Conservation (phyloP, 495 filamentous ascomycete genomes). For the Aspergillus nidulans region DNA sequence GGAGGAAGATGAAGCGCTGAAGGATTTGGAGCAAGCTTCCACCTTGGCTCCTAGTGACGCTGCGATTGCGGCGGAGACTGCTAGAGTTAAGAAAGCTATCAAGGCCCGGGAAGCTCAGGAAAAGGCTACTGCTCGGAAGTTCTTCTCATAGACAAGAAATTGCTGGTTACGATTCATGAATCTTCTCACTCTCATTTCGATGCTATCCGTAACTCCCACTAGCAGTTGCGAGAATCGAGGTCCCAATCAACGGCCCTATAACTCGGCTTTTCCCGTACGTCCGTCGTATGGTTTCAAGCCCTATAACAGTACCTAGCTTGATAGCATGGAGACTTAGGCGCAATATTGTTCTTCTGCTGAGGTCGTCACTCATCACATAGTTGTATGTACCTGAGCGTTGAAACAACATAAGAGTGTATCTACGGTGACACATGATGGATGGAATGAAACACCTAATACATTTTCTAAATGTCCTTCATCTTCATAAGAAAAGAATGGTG, state of each 20-base stretch:
- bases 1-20: conserved; percentile 80
- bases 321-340: conserved; percentile 15
- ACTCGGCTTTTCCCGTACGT: background rate
- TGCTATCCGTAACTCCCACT: conserved; percentile 12
- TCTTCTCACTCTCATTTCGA: conserved; percentile 3
- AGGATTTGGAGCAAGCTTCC: conserved; percentile 70
- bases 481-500: background rate
- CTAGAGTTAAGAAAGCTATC: conserved; percentile 67
- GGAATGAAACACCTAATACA: no score
- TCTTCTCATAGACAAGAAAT: conserved; percentile 57
- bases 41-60: conserved; percentile 73
- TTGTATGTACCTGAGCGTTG: background rate
- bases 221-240: conserved; percentile 1
- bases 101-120: conserved; percentile 75
- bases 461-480: no score
- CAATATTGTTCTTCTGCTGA: conserved; percentile 7
- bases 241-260: background rate
- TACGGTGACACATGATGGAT: no score
- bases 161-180: conserved; percentile 29
- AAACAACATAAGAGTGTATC: background rate
- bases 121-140: conserved; percentile 83
- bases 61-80: conserved; percentile 69
- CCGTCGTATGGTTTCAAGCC: conserved; percentile 5
- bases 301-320: conserved; percentile 7
- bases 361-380: background rate